Conservation (phyloP, 768 basidiomycete species). For the Scleroderma bovista region DNA sequence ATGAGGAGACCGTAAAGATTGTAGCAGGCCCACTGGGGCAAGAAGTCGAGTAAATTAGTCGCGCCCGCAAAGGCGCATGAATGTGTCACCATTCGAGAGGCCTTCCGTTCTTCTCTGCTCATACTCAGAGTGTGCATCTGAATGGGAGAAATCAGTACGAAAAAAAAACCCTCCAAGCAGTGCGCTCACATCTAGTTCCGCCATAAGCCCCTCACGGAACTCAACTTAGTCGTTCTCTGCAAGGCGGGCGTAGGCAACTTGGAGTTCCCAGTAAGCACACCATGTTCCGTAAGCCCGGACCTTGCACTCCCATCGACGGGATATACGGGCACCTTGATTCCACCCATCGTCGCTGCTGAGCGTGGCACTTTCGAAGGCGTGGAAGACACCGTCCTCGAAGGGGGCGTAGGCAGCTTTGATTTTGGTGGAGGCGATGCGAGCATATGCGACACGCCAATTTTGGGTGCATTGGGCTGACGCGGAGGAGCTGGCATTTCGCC, state of each 20-base stretch:
- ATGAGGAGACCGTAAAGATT: not conserved
- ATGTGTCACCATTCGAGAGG: no score
- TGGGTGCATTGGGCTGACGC: not conserved
- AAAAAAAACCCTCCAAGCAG: not conserved
- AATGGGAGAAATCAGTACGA: not conserved
- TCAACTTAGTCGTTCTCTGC: not conserved
- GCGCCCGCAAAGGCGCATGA: no score
- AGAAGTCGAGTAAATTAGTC: no score
- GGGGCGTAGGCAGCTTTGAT: conserved; percentile 19
- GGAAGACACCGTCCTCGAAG: conserved; percentile 3
- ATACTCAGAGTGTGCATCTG: not conserved
- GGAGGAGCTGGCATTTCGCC: conserved; percentile 15
- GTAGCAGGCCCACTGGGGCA: no score
- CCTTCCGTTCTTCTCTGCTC: no score
- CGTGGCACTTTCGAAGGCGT: conserved; percentile 8
- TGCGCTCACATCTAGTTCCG: not conserved
- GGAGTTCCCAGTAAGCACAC: not conserved
- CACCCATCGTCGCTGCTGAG: not conserved
- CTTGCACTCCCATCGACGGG: not conserved
- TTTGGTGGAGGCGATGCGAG: conserved; percentile 2
- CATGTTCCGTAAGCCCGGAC: not conserved
- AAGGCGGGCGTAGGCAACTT: not conserved
- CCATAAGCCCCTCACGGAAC: not conserved
- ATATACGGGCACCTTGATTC: not conserved
- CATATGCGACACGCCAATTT: not conserved